Conservation (phyloP, 2,329 filamentous ascomycete genomes). For the Tolypocladium amazonense region DNA sequence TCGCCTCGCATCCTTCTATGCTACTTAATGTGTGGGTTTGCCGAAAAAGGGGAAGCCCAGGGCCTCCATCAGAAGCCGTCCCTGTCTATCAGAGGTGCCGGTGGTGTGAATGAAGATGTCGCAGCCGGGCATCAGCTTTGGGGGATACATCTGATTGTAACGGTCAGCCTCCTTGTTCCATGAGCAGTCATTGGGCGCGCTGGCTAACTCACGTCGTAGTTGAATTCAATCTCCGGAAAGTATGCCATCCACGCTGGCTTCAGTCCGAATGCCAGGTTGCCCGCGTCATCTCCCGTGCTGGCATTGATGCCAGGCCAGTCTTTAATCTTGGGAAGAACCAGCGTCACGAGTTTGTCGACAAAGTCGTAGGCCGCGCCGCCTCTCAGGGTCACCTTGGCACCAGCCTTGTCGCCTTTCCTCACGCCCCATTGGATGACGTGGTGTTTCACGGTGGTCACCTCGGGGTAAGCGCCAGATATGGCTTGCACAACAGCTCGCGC, state of each 20-base stretch:
- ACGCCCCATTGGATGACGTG: slow-evolving; percentile 70
- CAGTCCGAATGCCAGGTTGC: slow-evolving; percentile 80
- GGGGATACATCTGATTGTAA: slow-evolving; percentile 41
- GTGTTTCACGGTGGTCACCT: slow-evolving; percentile 57
- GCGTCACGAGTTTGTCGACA: slow-evolving; percentile 76
- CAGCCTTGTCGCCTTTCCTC: slow-evolving; percentile 57
- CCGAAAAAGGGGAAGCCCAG: slow-evolving; percentile 62
- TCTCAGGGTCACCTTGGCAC: slow-evolving; percentile 66
- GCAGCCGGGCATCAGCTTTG: slow-evolving; percentile 72
- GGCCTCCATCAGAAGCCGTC: slow-evolving; percentile 53
- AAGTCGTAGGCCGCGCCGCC: slow-evolving; percentile 85
- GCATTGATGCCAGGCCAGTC: slow-evolving; percentile 69
- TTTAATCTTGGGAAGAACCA: slow-evolving; percentile 91
- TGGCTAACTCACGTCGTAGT: slow-evolving; percentile 73
- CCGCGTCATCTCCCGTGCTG: slow-evolving; percentile 70
- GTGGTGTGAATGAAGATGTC: slow-evolving; percentile 77
- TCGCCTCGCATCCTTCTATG: background rate
- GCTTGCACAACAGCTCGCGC: slow-evolving; percentile 77
- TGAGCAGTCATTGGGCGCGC: background rate
- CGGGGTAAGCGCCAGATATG: slow-evolving; percentile 67
- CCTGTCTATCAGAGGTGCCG: slow-evolving; percentile 76
- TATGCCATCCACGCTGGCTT: slow-evolving; percentile 62
- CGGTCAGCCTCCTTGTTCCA: slow-evolving; percentile 7
- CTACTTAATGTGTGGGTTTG: slow-evolving; percentile 40
- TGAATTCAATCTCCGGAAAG: slow-evolving; percentile 91